Percentiles rank a stretch among this genome's conserved stretches.
These are phyloP conservation scores for Dendrobium huoshanense DNA, from an alignment of 106 monocot genomes.

Conservation along the genomic window DNA sequence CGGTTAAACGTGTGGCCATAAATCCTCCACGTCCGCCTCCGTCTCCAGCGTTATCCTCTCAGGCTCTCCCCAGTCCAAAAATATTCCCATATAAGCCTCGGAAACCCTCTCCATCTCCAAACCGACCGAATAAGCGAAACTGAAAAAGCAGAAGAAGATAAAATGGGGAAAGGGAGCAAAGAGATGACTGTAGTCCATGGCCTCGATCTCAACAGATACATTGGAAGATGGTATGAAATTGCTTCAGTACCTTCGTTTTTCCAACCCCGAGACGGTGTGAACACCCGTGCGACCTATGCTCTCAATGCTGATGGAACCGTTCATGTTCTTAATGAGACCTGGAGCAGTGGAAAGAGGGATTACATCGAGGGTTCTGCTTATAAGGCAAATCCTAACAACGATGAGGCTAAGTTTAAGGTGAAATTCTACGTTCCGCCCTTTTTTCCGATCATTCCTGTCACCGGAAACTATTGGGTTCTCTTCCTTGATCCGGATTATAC, in stretches of 20 bases:
- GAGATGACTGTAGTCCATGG: conserved; percentile 60
- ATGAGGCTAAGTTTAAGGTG: conserved; percentile 95
- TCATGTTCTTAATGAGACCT: conserved; percentile 87
- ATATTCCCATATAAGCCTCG: neutral
- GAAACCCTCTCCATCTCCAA: neutral
- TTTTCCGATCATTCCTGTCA: conserved; percentile 70
- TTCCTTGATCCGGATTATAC: conserved; percentile 60
- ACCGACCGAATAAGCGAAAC: neutral
- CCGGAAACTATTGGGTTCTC: conserved; percentile 90
- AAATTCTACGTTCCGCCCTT: conserved; percentile 94
- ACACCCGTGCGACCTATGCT: conserved; percentile 87
- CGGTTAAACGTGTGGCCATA: neutral
- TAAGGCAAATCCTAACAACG: conserved; percentile 54
- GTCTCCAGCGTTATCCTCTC: neutral
- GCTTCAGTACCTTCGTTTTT: conserved; percentile 78
- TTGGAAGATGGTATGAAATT: conserved; percentile 99
- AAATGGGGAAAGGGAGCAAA: conserved; percentile 16
- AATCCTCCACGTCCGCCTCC: neutral
- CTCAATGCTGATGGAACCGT: conserved; percentile 56
- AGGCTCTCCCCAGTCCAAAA: neutral
- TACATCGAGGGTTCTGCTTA: conserved; percentile 74
- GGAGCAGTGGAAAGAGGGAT: conserved; percentile 64
- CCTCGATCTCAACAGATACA: conserved; percentile 70
- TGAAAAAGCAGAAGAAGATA: neutral
- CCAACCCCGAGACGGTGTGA: conserved; percentile 59